Percentiles rank a stretch among this genome's conserved stretches.
Evolutionary conservation across 2,329 filamentous ascomycete genomes (phyloP).

Genomic region (Mycosphaerella arachidis): DNA sequence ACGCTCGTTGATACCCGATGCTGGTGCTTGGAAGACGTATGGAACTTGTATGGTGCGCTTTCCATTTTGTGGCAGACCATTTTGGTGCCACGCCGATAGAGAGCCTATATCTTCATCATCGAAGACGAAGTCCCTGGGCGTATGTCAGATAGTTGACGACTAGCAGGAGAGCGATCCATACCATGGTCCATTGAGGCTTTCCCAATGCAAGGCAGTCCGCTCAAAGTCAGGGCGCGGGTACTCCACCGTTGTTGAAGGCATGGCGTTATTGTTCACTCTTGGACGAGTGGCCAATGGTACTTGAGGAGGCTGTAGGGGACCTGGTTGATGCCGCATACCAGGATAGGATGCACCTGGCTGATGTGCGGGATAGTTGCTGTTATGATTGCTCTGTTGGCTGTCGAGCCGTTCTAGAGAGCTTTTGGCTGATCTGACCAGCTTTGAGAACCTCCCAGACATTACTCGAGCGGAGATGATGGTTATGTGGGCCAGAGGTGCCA

Average conservation of each 20-base stretch:
- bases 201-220: constrained; percentile 54
- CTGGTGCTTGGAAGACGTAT: constrained; percentile 61
- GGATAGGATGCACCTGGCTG: constrained; percentile 1
- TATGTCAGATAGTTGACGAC: neutral
- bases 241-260: constrained; percentile 10
- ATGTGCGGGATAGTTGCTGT: neutral
- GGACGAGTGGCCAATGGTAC: neutral
- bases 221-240: constrained; percentile 65
- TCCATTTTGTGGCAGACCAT: constrained; percentile 45
- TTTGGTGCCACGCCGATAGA: constrained; percentile 49
- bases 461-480: neutral
- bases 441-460: constrained; percentile 17
- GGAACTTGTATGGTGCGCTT: constrained; percentile 58
- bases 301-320: neutral
- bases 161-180: constrained; percentile 50
- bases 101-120: constrained; percentile 61
- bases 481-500: constrained; percentile 6
- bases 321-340: constrained; percentile 6
- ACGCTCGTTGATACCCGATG: constrained; percentile 58
- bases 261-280: neutral
- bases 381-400: neutral
- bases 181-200: constrained; percentile 53
- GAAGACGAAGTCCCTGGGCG: constrained; percentile 51
- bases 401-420: constrained; percentile 1
- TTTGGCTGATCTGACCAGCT: constrained; percentile 16